A percentile compares a stretch with the other conserved stretches of the same genome.
These are phyloP conservation scores for Xanthoceras sorbifolium DNA, from an alignment of 345 rosid genomes.

Conservation along the genomic window DNA sequence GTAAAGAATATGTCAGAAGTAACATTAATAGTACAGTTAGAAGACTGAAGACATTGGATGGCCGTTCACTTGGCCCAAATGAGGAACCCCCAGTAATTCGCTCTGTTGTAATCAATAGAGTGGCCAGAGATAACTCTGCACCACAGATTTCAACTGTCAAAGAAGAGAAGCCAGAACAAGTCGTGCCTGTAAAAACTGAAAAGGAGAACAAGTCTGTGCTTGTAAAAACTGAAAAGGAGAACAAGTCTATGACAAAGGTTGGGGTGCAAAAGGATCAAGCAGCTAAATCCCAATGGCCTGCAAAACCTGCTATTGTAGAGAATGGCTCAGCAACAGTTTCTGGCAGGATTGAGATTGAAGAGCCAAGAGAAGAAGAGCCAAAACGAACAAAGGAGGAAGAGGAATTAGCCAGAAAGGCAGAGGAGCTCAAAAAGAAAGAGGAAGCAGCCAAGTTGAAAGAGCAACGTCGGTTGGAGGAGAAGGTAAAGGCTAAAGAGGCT, in stretches of 20 bases:
- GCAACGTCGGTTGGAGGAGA: conserved; percentile 70
- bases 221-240: conserved; percentile 39
- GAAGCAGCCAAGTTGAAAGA: conserved; percentile 65
- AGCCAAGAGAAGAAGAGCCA: conserved; percentile 49
- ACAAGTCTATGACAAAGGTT: conserved; percentile 33
- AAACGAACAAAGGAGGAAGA: conserved; percentile 70
- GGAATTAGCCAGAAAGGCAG: conserved; percentile 71
- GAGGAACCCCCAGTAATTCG: conserved; percentile 64
- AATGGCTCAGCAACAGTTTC: conserved; percentile 36
- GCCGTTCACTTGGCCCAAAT: conserved; percentile 83
- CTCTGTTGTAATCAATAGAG: conserved; percentile 31
- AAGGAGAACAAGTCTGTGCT: conserved; percentile 33
- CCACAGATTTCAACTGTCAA: conserved; percentile 28
- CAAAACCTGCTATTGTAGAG: conserved; percentile 36
- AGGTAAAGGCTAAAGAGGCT: conserved; percentile 79
- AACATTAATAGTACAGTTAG: conserved; percentile 60
- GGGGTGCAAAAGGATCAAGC: conserved; percentile 46
- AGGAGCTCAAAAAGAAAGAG: conserved; percentile 66
- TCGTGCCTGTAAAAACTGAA: conserved; percentile 34
- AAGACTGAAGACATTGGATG: conserved; percentile 78
- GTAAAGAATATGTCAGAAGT: conserved; percentile 60
- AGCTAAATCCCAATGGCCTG: conserved; percentile 40
- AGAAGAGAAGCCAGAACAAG: conserved; percentile 34
- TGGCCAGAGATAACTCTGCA: conserved; percentile 32
- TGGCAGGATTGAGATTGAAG: conserved; percentile 43